Percentiles rank a stretch among this genome's conserved stretches.
These are phyloP conservation scores for Vitis hybrid DNA, from an alignment of 177 flowering plant species.

Conservation along the genomic window DNA sequence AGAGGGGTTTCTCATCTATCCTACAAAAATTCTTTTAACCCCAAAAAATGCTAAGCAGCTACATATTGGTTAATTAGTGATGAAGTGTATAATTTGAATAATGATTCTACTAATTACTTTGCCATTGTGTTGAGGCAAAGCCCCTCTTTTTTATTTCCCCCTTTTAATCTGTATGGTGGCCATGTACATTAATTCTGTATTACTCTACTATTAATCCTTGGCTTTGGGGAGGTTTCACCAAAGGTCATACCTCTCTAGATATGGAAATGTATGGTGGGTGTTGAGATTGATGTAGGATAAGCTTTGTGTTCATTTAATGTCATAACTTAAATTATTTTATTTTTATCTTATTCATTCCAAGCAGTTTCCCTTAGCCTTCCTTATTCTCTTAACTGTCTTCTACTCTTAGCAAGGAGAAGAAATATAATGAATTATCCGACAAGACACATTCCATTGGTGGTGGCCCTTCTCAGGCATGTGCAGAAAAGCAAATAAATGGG, in stretches of 20 bases:
- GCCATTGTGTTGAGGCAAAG: neutral
- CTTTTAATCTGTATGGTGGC: neutral
- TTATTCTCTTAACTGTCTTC: neutral
- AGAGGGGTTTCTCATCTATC: conserved; percentile 25
- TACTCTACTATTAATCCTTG: too few relatives aligned
- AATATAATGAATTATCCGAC: too few relatives aligned
- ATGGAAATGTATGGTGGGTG: conserved; percentile 18
- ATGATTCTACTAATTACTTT: neutral
- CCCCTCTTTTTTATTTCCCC: neutral
- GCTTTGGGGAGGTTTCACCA: conserved; percentile 12
- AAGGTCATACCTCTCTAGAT: conserved; percentile 21
- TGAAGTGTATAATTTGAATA: conserved; percentile 3
- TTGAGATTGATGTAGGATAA: conserved; percentile 22
- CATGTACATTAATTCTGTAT: conserved; percentile 7
- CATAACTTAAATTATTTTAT: conserved; percentile 1
- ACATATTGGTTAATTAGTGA: neutral
- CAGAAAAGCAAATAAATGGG: too few relatives aligned
- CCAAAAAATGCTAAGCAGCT: conserved; percentile 8
- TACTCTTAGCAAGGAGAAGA: neutral
- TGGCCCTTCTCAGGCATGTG: too few relatives aligned
- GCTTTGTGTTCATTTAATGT: conserved; percentile 7
- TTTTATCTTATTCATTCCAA: neutral
- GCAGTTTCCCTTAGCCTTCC: too few relatives aligned
- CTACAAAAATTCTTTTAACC: conserved; percentile 21
- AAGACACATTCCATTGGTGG: too few relatives aligned